Evolutionary conservation across 23 red algal species (phyloP).

Genomic region (Gracilaria gracilis): DNA sequence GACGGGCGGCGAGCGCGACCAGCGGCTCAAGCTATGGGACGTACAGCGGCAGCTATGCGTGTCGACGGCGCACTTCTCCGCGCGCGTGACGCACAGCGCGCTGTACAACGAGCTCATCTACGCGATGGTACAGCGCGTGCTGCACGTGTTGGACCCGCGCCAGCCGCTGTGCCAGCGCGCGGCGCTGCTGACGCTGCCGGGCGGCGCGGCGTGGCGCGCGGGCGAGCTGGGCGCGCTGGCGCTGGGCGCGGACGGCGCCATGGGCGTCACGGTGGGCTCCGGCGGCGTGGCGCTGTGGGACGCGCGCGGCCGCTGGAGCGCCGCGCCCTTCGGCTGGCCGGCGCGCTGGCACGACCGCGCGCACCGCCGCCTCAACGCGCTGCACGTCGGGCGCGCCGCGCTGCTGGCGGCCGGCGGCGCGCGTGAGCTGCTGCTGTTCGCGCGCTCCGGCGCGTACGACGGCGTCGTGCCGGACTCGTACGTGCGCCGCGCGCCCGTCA

Average conservation of each 20-base stretch:
- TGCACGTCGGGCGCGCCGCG: neutral
- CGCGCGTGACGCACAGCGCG: neutral
- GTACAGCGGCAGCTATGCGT: neutral
- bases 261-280: conserved; percentile 16
- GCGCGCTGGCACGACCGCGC: neutral
- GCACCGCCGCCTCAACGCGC: neutral
- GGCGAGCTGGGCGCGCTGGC: conserved; percentile 15
- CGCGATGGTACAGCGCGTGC: neutral
- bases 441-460: neutral
- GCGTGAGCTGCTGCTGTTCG: conserved; percentile 30
- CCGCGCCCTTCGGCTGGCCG: conserved; percentile 19
- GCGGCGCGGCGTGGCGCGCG: conserved; percentile 5
- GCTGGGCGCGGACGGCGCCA: conserved; percentile 17
- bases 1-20: neutral
- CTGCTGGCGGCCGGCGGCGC: conserved; percentile 24
- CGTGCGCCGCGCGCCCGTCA: neutral
- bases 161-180: conserved; percentile 19
- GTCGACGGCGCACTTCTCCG: conserved; percentile 16
- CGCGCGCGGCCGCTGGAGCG: conserved; percentile 44
- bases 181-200: conserved; percentile 41
- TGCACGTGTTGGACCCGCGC: conserved; percentile 41
- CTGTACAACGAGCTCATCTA: conserved; percentile 8
- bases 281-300: conserved; percentile 63
- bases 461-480: conserved; percentile 8
- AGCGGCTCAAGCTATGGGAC: conserved; percentile 63